These are phyloP conservation scores for Platanthera zijinensis DNA, from an alignment of 106 monocot species.

Conservation along the genomic window DNA sequence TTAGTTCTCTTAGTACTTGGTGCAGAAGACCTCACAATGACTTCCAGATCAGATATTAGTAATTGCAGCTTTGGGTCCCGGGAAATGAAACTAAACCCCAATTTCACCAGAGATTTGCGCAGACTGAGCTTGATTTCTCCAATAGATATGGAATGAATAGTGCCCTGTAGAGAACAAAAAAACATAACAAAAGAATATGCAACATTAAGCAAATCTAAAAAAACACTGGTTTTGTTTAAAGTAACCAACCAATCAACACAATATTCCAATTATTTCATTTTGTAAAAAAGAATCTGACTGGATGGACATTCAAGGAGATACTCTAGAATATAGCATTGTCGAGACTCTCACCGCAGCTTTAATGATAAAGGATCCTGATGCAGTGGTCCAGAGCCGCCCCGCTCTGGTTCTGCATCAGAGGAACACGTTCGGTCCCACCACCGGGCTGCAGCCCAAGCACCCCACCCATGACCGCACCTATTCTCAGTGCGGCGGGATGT, in stretches of 20 bases:
- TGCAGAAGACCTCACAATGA: constrained; percentile 42
- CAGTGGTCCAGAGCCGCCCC: too few relatives aligned
- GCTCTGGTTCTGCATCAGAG: too few relatives aligned
- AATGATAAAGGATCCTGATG: too few relatives aligned
- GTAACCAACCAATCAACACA: background rate
- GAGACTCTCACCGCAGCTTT: too few relatives aligned
- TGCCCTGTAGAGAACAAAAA: constrained; percentile 50
- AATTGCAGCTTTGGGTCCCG: constrained; percentile 77
- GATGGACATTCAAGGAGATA: background rate
- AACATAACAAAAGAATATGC: constrained; percentile 1
- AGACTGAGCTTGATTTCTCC: constrained; percentile 86
- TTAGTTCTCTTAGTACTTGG: constrained; percentile 29
- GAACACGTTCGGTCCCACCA: too few relatives aligned
- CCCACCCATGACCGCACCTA: too few relatives aligned
- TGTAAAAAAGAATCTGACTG: background rate
- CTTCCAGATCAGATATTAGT: constrained; percentile 71
- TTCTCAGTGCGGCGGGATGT: too few relatives aligned
- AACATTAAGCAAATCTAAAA: background rate
- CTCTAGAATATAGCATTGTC: background rate
- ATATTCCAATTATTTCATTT: background rate
- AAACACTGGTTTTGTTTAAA: background rate
- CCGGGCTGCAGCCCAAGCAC: too few relatives aligned
- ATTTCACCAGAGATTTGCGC: constrained; percentile 47
- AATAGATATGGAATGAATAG: constrained; percentile 76
- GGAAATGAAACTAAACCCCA: constrained; percentile 68